A percentile compares a stretch with the other conserved stretches of the same genome.
Conservation (phyloP, 1,284 basidiomycete genomes). For the Fomitiporia mediterranea region DNA sequence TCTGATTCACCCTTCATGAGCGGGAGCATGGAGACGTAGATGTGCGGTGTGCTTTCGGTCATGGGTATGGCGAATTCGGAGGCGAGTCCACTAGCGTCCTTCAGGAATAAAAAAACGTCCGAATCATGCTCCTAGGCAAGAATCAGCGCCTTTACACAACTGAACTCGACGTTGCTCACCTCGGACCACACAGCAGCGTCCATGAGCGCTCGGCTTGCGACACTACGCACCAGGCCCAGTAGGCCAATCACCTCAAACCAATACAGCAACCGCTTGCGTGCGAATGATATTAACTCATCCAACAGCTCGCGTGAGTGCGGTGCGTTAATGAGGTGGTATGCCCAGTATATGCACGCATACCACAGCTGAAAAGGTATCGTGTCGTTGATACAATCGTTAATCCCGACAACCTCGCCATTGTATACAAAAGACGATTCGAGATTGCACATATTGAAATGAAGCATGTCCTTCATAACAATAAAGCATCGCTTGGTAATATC, state of each 20-base stretch:
- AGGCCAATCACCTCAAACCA: conserved; percentile 5
- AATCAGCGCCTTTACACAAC: not conserved
- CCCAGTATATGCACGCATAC: not conserved
- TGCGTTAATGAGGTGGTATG: not conserved
- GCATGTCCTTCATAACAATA: not conserved
- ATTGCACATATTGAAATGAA: not conserved
- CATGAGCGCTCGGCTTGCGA: not conserved
- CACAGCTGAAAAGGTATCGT: not conserved
- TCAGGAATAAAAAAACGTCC: not conserved
- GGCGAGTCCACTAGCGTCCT: not conserved
- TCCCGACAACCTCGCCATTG: not conserved
- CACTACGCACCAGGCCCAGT: not conserved
- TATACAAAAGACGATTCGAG: not conserved
- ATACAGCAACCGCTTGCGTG: not conserved
- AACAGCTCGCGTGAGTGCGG: not conserved
- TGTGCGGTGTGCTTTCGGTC: not conserved
- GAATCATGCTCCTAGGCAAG: not conserved
- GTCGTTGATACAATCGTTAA: not conserved
- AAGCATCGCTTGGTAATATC: not conserved
- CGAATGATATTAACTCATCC: not conserved
- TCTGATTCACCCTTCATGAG: not conserved
- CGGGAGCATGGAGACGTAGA: not conserved
- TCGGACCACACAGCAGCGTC: not conserved
- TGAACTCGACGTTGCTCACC: not conserved
- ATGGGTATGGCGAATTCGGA: not conserved